These are phyloP conservation scores for Aspergillus quadricinctus DNA, from an alignment of 2,329 filamentous ascomycete genomes.

Conservation along the genomic window DNA sequence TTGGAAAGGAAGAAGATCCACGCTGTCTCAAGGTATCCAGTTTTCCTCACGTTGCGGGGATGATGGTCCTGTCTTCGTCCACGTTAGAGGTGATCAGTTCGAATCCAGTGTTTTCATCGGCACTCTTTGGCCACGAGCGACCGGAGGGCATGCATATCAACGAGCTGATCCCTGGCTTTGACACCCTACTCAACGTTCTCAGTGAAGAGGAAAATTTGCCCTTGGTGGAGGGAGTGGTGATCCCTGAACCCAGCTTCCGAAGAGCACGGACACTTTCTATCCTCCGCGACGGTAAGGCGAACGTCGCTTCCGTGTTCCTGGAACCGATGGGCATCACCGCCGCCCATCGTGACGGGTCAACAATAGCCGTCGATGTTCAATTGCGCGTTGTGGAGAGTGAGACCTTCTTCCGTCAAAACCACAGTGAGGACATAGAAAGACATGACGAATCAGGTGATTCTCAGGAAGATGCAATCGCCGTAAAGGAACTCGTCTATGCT, in stretches of 20 bases:
- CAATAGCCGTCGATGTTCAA: conserved; percentile 91
- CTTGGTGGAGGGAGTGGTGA: conserved; percentile 87
- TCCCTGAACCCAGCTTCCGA: conserved; percentile 93
- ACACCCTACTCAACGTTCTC: conserved; percentile 73
- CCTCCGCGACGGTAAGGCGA: conserved; percentile 74
- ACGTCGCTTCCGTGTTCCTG: conserved; percentile 74
- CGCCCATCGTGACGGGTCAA: conserved; percentile 82
- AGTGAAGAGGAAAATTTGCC: conserved; percentile 81
- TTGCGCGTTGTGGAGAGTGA: conserved; percentile 95
- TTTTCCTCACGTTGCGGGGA: conserved; percentile 95
- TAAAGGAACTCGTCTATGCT: conserved; percentile 82
- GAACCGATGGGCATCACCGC: conserved; percentile 80
- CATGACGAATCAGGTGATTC: conserved; percentile 51
- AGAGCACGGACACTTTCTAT: conserved; percentile 80
- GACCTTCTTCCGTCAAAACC: conserved; percentile 56
- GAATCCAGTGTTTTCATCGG: conserved; percentile 89
- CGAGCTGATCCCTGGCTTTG: conserved; percentile 80
- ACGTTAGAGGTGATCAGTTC: conserved; percentile 81
- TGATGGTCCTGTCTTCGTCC: conserved; percentile 81
- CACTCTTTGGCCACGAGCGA: conserved; percentile 82
- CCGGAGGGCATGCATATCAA: conserved; percentile 76
- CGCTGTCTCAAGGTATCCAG: conserved; percentile 80
- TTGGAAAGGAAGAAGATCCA: conserved; percentile 67
- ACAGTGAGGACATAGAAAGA: conserved; percentile 63
- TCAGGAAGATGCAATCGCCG: conserved; percentile 41